Conservation (phyloP, 257 asterid genomes). For the Solanum verrucosum region DNA sequence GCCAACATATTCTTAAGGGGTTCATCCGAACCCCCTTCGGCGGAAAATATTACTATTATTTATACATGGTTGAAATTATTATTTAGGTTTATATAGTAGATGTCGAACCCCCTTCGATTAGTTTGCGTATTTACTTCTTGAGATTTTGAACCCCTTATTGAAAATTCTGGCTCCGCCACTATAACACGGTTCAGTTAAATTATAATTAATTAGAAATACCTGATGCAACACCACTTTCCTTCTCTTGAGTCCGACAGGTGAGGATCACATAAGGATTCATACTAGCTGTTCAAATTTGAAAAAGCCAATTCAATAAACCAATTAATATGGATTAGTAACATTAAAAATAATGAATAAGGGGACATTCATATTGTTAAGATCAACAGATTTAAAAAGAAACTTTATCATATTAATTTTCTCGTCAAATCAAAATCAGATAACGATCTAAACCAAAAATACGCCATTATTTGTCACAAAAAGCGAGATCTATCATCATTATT, state of each 20-base stretch:
- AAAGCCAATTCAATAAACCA: background rate
- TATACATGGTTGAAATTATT: background rate
- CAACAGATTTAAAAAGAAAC: background rate
- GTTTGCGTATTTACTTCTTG: background rate
- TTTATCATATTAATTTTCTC: too few relatives aligned
- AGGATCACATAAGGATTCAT: slow-evolving; percentile 62
- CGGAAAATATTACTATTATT: too few relatives aligned
- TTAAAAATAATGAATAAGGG: background rate
- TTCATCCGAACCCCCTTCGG: background rate
- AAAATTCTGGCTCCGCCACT: background rate
- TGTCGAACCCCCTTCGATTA: background rate
- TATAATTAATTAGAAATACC: slow-evolving; percentile 22
- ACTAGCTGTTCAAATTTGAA: slow-evolving; percentile 28
- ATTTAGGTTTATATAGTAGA: too few relatives aligned
- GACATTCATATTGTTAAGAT: background rate
- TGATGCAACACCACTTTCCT: slow-evolving; percentile 60
- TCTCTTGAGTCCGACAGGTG: slow-evolving; percentile 69
- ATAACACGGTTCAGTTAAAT: background rate
- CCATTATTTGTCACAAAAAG: background rate
- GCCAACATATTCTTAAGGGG: background rate
- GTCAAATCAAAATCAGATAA: background rate
- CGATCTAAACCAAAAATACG: background rate
- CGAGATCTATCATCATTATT: background rate
- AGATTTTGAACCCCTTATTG: background rate
- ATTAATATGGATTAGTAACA: background rate